Base-by-base conservation (phyloP, 441 rosid genomes). In the Raphanus hybrid region DNA sequence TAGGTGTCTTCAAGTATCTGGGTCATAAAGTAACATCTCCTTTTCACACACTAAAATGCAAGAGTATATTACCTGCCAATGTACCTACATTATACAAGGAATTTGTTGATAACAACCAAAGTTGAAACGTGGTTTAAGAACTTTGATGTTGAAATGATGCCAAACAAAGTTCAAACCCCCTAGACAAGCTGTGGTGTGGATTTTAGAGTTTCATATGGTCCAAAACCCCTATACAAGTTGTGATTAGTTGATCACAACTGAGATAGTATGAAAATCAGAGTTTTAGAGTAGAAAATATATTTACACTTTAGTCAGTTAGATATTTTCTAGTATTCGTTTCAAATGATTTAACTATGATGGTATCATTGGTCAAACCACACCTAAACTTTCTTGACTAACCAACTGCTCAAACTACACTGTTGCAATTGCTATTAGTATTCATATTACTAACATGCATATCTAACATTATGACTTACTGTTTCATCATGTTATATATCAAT, bases 91-190 rank as follows among this genome's bases (percentile, higher is more conserved):
- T 27, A 39, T 8, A 29, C 9, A 71, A 65, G 34, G 11, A 71
- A 59, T 58, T 50, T 77, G 57, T 20, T 43, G 62, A 20, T 71
- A 59, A 34, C 68, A 58, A 32, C 68, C 57, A 66, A 64, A 71
- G 57, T 14, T 45, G 63, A 66, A 62, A 71, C 45, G 62, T 71
- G 68, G 37, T 43, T 59, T 15, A 2, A 8, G 48, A 66, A 58
- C 69, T 15, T 78, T 20, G 64, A 78, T 48, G 77, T 72, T 78
- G 81, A 72, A 67, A 78, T 72, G 43, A 67, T 67, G 52, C 64
- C 73, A 72, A 71, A 65, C 64, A 58, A 37, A 65, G 20, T 65
- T 54, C 52, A 45, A 63, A 14, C 39, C 50, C 35, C 20, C 11
- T 9, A 23, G 8, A 23, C 67, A 58, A 71, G 68, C 18, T 72